A percentile compares a stretch with the other conserved stretches of the same genome.
Evolutionary conservation across 805 yeast genomes (phyloP).

Genomic region (Ogataea allantospora): DNA sequence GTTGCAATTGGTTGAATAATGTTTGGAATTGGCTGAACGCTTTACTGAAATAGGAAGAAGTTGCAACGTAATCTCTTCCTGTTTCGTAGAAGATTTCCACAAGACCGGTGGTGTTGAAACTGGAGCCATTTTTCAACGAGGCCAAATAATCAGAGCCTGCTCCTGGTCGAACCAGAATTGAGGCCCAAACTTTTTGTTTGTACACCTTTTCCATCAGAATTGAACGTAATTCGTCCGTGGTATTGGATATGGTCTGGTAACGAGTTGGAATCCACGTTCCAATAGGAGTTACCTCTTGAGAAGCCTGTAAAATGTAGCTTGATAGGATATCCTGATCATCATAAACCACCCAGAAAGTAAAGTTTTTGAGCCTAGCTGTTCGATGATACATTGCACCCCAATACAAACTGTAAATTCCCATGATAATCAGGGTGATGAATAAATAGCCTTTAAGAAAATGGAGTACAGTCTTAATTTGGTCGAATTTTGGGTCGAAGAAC

Average conservation of each 20-base stretch:
- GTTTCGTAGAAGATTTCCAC: slow-evolving; percentile 53
- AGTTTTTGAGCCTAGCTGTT: slow-evolving; percentile 27
- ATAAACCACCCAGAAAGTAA: slow-evolving; percentile 36
- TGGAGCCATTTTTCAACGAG: slow-evolving; percentile 34
- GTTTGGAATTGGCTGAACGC: slow-evolving; percentile 37
- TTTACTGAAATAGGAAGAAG: slow-evolving; percentile 43
- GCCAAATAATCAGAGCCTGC: slow-evolving; percentile 41
- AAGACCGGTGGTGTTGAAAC: slow-evolving; percentile 25
- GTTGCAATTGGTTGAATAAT: slow-evolving; percentile 21
- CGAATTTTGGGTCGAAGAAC: slow-evolving; percentile 28
- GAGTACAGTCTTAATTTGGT: slow-evolving; percentile 11
- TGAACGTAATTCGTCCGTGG: slow-evolving; percentile 32
- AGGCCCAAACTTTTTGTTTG: slow-evolving; percentile 60
- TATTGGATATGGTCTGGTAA: slow-evolving; percentile 30
- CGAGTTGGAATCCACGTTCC: slow-evolving; percentile 24
- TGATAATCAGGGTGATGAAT: slow-evolving; percentile 35
- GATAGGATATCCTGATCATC: slow-evolving; percentile 31
- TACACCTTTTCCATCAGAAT: slow-evolving; percentile 46
- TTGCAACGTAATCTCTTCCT: slow-evolving; percentile 54
- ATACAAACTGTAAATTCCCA: slow-evolving; percentile 39
- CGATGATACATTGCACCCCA: slow-evolving; percentile 44
- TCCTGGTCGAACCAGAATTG: slow-evolving; percentile 49
- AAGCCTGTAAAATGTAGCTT: slow-evolving; percentile 23
- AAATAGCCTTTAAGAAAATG: slow-evolving; percentile 27
- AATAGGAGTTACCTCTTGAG: slow-evolving; percentile 19